phyloP scores from a whole-genome alignment of 495 filamentous ascomycete species.

The Lasiosphaeris hirsuta region DNA sequence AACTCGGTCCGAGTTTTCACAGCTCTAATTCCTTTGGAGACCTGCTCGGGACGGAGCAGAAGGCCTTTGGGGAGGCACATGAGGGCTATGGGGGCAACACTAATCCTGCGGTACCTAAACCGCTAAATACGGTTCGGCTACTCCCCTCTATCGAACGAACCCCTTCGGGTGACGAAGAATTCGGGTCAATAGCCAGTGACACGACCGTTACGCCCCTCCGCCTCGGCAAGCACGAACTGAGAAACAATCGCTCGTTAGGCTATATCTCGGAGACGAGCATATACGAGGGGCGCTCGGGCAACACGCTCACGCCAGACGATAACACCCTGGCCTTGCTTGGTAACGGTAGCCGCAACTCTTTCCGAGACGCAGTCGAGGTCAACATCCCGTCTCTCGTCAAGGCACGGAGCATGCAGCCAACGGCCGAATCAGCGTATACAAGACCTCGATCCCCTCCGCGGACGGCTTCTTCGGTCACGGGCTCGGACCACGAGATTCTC shows the following conservation, averaged over 20 bases:
- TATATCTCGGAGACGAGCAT: constrained; percentile 26
- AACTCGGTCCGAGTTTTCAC: constrained; percentile 21
- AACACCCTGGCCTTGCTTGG: constrained; percentile 13
- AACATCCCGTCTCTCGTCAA: constrained; percentile 27
- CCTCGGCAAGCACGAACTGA: constrained; percentile 1
- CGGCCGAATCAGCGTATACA: constrained; percentile 31
- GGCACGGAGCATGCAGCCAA: constrained; percentile 29
- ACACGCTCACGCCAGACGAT: background rate
- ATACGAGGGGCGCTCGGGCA: constrained; percentile 6
- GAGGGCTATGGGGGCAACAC: constrained; percentile 5
- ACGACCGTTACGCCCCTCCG: background rate
- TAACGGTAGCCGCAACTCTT: constrained; percentile 15
- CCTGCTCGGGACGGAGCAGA: constrained; percentile 2
- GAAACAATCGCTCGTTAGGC: constrained; percentile 13
- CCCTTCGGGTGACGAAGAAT: background rate
- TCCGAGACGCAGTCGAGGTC: constrained; percentile 29
- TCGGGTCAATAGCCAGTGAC: background rate
- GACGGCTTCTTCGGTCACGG: background rate
- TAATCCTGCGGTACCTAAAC: constrained; percentile 4
- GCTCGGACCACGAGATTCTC: background rate
- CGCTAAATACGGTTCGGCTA: background rate
- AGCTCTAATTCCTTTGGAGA: constrained; percentile 14
- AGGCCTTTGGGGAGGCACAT: constrained; percentile 13
- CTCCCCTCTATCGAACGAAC: constrained; percentile 6
- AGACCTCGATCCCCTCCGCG: constrained; percentile 3